Evolutionary conservation across 306 rosid species (phyloP).

Genomic region (Quillaja saponaria): DNA sequence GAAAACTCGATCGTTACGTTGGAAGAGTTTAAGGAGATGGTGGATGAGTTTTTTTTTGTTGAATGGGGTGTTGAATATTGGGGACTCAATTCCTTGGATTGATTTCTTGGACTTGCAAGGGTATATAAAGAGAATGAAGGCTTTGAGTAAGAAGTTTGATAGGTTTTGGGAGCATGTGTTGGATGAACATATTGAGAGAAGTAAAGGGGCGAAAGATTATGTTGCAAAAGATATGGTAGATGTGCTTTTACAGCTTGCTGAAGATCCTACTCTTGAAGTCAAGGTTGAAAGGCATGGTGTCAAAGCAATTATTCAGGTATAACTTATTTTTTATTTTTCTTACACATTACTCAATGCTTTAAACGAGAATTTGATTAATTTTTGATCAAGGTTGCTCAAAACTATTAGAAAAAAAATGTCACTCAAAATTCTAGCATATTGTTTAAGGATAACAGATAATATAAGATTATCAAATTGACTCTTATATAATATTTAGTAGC

Average conservation of each 20-base stretch:
- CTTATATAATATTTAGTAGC: too few species aligned
- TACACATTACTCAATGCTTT: too few species aligned
- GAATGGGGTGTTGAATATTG: slow-evolving; percentile 57
- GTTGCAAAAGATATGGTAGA: slow-evolving; percentile 79
- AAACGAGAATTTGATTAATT: too few species aligned
- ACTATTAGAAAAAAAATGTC: too few species aligned
- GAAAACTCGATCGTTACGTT: slow-evolving; percentile 50
- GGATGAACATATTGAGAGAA: slow-evolving; percentile 70
- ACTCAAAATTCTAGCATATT: too few species aligned
- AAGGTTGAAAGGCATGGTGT: slow-evolving; percentile 71
- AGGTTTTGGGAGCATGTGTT: slow-evolving; percentile 76
- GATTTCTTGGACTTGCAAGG: slow-evolving; percentile 68
- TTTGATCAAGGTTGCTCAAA: too few species aligned
- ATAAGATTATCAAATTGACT: too few species aligned
- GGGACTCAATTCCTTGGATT: slow-evolving; percentile 71
- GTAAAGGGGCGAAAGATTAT: slow-evolving; percentile 40
- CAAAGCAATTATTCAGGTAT: slow-evolving; percentile 77
- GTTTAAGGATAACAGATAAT: too few species aligned
- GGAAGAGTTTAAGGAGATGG: slow-evolving; percentile 64
- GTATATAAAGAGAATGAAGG: slow-evolving; percentile 66
- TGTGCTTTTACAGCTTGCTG: slow-evolving; percentile 66
- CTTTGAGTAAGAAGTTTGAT: slow-evolving; percentile 61
- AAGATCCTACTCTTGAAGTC: slow-evolving; percentile 63
- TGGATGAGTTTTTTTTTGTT: slow-evolving; percentile 60
- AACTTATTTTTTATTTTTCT: too few species aligned